Evolutionary conservation across 345 rosid species (phyloP).

Genomic region (Eucalyptus decipiens): DNA sequence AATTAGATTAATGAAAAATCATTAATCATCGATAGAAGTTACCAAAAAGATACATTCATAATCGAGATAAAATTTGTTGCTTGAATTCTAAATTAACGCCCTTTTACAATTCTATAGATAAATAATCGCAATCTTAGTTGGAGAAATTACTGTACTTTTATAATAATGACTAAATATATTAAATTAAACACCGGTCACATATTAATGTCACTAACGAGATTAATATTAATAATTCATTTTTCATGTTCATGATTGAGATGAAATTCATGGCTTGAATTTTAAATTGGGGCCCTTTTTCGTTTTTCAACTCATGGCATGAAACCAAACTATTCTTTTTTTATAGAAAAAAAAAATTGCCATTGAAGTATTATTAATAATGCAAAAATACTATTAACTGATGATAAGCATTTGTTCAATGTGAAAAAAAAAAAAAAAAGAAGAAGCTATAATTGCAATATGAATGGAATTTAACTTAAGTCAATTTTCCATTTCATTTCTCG

Average conservation of each 20-base stretch:
- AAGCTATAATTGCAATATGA: accelerated
- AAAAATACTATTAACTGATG: background rate
- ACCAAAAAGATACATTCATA: background rate
- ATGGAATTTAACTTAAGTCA: background rate
- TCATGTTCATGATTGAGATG: background rate
- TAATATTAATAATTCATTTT: background rate
- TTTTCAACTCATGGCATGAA: background rate
- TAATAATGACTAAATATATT: background rate
- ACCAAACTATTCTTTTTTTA: background rate
- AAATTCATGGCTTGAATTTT: background rate
- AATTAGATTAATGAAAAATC: background rate
- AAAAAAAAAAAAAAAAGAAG: background rate
- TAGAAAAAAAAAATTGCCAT: background rate
- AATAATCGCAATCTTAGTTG: background rate
- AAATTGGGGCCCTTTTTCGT: background rate
- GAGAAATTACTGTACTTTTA: background rate
- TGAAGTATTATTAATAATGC: background rate
- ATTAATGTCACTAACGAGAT: background rate
- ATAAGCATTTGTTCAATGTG: background rate
- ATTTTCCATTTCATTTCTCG: background rate
- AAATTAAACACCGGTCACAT: background rate
- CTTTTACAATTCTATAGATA: background rate
- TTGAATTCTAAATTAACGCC: background rate
- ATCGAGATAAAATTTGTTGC: background rate
- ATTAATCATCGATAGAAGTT: background rate